Conservation (phyloP, 352 stramenopile species). For the Blastocystis sp. region DNA sequence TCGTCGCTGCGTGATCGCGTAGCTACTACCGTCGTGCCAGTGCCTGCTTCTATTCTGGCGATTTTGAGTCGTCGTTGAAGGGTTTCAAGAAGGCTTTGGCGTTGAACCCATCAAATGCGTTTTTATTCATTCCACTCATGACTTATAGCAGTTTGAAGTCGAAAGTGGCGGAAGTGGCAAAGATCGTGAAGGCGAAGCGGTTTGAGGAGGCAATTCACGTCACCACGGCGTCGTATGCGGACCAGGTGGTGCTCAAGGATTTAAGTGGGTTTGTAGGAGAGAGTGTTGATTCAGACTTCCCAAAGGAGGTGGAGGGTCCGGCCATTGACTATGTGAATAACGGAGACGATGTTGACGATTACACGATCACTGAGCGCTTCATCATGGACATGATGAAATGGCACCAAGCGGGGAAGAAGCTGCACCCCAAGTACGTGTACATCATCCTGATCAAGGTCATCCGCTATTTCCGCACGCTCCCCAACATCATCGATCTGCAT, state of each 20-base stretch:
- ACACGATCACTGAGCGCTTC: slow-evolving; percentile 77
- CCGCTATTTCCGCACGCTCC: slow-evolving; percentile 82
- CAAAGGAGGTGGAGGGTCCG: slow-evolving; percentile 70
- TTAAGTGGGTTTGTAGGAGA: slow-evolving; percentile 87
- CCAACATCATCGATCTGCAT: slow-evolving; percentile 84
- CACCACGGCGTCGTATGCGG: slow-evolving; percentile 78
- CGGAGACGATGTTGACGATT: slow-evolving; percentile 73
- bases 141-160: slow-evolving; percentile 74
- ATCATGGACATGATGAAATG: slow-evolving; percentile 86
- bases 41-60: slow-evolving; percentile 89
- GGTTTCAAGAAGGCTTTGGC: slow-evolving; percentile 80
- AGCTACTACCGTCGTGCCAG: slow-evolving; percentile 93
- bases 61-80: slow-evolving; percentile 93
- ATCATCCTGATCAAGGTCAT: slow-evolving; percentile 88
- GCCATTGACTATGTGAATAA: slow-evolving; percentile 80
- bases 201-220: slow-evolving; percentile 93
- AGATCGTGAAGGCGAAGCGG: slow-evolving; percentile 89
- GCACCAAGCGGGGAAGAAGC: slow-evolving; percentile 92
- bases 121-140: neutral
- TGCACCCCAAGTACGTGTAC: slow-evolving; percentile 95
- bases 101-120: slow-evolving; percentile 19
- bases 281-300: slow-evolving; percentile 74
- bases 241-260: slow-evolving; percentile 72
- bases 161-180: slow-evolving; percentile 93
- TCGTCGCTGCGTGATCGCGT: neutral